A percentile compares a stretch with the other conserved stretches of the same genome.
phyloP scores from a whole-genome alignment of 768 basidiomycete genomes.

The Peribolospora kevripleyi region DNA sequence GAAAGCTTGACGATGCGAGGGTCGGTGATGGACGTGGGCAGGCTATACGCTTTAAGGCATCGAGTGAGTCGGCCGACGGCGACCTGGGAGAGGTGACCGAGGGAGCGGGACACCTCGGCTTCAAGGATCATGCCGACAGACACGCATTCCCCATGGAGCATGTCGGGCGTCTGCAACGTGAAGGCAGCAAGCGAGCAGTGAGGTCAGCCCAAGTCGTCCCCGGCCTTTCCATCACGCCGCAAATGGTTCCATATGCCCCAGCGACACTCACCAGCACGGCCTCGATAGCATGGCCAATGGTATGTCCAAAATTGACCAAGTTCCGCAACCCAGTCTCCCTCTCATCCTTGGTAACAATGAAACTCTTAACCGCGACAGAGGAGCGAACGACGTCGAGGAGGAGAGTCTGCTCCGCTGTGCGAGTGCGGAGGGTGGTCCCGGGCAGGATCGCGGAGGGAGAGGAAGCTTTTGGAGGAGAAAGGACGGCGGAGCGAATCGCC shows the following conservation, averaged over 20 bases:
- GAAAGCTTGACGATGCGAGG: constrained; percentile 50
- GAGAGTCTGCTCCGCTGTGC: constrained; percentile 44
- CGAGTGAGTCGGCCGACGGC: constrained; percentile 71
- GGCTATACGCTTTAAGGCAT: constrained; percentile 69
- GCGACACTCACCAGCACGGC: constrained; percentile 34
- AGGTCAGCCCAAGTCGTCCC: too few relatives aligned
- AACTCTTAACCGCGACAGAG: constrained; percentile 82
- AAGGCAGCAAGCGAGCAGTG: too few relatives aligned
- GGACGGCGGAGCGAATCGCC: constrained; percentile 62
- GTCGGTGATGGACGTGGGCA: constrained; percentile 60
- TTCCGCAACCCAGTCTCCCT: constrained; percentile 90
- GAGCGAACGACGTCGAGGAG: constrained; percentile 76
- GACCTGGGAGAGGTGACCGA: constrained; percentile 73
- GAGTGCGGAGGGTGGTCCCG: constrained; percentile 27
- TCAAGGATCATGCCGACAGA: constrained; percentile 91
- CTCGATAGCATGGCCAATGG: constrained; percentile 95
- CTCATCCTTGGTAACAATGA: constrained; percentile 91
- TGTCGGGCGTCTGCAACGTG: constrained; percentile 37
- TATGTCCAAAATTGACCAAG: constrained; percentile 97
- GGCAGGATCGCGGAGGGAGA: constrained; percentile 31
- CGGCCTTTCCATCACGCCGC: too few relatives aligned
- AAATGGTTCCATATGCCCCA: too few relatives aligned
- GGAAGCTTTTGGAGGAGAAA: constrained; percentile 30
- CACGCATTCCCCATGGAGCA: constrained; percentile 92
- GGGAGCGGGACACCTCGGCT: constrained; percentile 68